Evolutionary conservation across 2,329 filamentous ascomycete genomes (phyloP), one percentile per base, ranked within the genome.

Genomic region (Pseudonectria buxi): DNA sequence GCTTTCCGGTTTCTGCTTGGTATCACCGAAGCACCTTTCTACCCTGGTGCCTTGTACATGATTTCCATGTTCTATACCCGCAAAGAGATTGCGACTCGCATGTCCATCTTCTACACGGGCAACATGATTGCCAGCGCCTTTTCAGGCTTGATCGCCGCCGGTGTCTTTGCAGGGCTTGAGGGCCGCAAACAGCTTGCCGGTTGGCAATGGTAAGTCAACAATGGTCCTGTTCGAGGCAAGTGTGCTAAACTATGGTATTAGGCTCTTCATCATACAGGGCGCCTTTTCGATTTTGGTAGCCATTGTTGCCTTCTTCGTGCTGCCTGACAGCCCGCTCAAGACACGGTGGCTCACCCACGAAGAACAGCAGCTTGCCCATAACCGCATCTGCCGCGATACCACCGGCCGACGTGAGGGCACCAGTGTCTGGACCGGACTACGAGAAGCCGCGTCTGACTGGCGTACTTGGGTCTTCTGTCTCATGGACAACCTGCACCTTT

Each of bases 241-340:
- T 6, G 5, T 22, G 18, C 18, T 22, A 5, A 9, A 6, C 18
- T n/a, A 7, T 14, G n/a, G n/a, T n/a, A n/a, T 10, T 13, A 35
- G 36, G 52, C 64, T 83, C 0, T 84, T 83, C 53, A 80, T 84
- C 32, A 74, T 83, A 6, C 78, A 84, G 54, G 80, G 80, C 11
- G 63, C 66, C 2, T 66, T 57, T 10, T 55, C 55, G 2, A 50
- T 57, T 7, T 40, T 53, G 10, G 44, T 56, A 7, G 53, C 53
- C 7, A 24, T 58, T 7, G 6, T 33, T 1, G 50, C 54, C 4
- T 58, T 47, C 36, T 58, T 56, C 16, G 14, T 56, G 16, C 47
- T 59, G 2, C 56, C 56, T 1, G 54, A 57, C 10, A 68, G 30
- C 59, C 70, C 54, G 4, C 66, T 65, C 22, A 70, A 69, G 2